Evolutionary conservation across 2,329 filamentous ascomycete genomes (phyloP).

Genomic region (Lachnellula willkommii): DNA sequence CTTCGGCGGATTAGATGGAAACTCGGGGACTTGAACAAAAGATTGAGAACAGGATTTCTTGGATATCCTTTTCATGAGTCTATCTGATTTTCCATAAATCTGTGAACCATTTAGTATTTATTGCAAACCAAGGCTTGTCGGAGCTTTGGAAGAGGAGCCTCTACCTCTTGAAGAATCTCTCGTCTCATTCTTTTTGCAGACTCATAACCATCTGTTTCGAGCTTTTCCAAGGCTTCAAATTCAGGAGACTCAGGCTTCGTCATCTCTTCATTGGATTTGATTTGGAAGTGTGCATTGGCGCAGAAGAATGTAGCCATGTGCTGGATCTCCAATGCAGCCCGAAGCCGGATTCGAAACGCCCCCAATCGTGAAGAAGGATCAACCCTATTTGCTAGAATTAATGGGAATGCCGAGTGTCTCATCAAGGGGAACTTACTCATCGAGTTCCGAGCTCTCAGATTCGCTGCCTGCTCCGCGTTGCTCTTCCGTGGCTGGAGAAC

Average conservation of each 20-base stretch:
- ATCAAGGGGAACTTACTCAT: conserved; percentile 27
- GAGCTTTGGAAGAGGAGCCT: conserved; percentile 1
- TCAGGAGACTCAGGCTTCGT: conserved; percentile 63
- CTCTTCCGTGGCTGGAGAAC: conserved; percentile 26
- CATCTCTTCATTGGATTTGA: conserved; percentile 63
- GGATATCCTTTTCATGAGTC: conserved; percentile 58
- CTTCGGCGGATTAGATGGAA: conserved; percentile 45
- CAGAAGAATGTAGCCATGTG: conserved; percentile 82
- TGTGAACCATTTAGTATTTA: conserved; percentile 1
- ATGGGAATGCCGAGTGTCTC: not conserved
- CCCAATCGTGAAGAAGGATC: conserved; percentile 41
- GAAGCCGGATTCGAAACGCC: conserved; percentile 60
- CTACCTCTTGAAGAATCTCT: conserved; percentile 64
- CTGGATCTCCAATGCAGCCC: conserved; percentile 69
- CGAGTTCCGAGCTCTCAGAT: conserved; percentile 15
- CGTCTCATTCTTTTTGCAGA: conserved; percentile 69
- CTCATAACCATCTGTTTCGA: conserved; percentile 71
- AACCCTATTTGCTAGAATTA: conserved; percentile 5
- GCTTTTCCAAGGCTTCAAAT: conserved; percentile 59
- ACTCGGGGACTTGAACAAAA: conserved; percentile 60
- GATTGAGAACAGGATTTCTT: conserved; percentile 46
- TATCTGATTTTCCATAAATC: conserved; percentile 50
- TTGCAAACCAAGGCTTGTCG: not conserved
- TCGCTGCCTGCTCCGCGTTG: conserved; percentile 3
- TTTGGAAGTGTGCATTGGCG: conserved; percentile 77